These are phyloP conservation scores for Venturia effusa DNA, from an alignment of 2,329 filamentous ascomycete species.

Conservation along the genomic window DNA sequence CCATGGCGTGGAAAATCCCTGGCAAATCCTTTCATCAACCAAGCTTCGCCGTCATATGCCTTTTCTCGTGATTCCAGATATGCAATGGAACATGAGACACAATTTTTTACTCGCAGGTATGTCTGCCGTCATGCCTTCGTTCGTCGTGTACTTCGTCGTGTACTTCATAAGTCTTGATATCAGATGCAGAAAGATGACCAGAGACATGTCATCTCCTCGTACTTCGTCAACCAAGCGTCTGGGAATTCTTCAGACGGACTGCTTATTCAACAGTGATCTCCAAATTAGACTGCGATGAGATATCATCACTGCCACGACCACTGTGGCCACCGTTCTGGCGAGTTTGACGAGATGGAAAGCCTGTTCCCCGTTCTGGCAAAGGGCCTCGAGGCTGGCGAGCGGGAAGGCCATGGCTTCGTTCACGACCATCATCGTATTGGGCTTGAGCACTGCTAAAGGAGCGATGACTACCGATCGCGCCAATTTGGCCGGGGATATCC, in stretches of 20 bases:
- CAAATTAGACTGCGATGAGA: constrained; percentile 48
- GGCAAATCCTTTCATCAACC: background rate
- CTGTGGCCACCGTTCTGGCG: constrained; percentile 50
- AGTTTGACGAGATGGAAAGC: constrained; percentile 35
- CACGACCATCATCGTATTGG: constrained; percentile 42
- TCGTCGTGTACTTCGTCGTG: constrained; percentile 20
- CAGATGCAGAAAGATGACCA: background rate
- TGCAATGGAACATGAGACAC: constrained; percentile 4
- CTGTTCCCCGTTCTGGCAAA: constrained; percentile 47
- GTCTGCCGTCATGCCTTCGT: constrained; percentile 18
- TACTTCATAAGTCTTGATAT: constrained; percentile 12
- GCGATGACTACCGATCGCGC: constrained; percentile 54
- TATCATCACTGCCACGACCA: constrained; percentile 51
- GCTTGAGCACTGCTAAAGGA: constrained; percentile 42
- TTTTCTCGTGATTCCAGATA: constrained; percentile 11
- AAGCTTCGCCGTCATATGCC: constrained; percentile 11
- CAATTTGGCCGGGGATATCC: constrained; percentile 48
- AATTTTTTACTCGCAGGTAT: background rate
- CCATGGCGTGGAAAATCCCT: background rate
- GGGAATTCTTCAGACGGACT: background rate
- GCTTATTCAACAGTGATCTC: constrained; percentile 46
- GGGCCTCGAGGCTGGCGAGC: constrained; percentile 53
- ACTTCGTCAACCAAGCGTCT: background rate
- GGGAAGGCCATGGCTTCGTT: constrained; percentile 37
- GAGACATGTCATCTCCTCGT: background rate